phyloP scores from a whole-genome alignment of 1,284 basidiomycete species.

The Ganoderma lingzhi region DNA sequence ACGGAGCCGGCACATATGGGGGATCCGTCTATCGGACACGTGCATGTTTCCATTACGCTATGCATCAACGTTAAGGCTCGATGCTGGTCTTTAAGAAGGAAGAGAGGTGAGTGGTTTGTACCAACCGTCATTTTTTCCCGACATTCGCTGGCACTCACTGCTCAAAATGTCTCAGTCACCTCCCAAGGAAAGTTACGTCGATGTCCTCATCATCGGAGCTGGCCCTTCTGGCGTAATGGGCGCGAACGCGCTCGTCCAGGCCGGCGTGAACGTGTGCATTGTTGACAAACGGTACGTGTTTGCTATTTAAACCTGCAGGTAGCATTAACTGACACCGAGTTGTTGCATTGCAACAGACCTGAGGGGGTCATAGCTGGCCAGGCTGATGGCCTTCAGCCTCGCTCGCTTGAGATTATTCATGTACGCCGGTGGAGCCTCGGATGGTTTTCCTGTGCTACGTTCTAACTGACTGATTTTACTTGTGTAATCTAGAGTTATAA shows the following conservation, averaged over 20 bases:
- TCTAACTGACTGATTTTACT: neutral
- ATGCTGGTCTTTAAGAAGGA: neutral
- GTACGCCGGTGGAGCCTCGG: conserved; percentile 40
- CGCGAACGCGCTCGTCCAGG: conserved; percentile 65
- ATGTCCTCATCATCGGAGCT: conserved; percentile 64
- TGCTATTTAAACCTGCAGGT: neutral
- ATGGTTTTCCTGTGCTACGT: too few species aligned
- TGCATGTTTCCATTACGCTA: neutral
- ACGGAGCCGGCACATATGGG: neutral
- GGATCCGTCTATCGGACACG: neutral
- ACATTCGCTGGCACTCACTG: neutral
- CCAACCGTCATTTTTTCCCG: neutral
- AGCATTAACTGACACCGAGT: neutral
- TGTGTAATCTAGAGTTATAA: conserved; percentile 69
- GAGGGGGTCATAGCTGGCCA: conserved; percentile 70
- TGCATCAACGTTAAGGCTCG: neutral
- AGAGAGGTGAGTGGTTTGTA: neutral
- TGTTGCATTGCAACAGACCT: conserved; percentile 49
- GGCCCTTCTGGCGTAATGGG: conserved; percentile 71
- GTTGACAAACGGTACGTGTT: conserved; percentile 67
- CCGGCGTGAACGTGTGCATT: conserved; percentile 68
- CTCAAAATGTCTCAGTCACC: neutral
- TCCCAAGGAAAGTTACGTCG: conserved; percentile 43
- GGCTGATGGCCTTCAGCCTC: conserved; percentile 82
- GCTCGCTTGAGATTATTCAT: conserved; percentile 82